Base-by-base conservation (phyloP, 1,284 basidiomycete species). In the Coniophora puteana region DNA sequence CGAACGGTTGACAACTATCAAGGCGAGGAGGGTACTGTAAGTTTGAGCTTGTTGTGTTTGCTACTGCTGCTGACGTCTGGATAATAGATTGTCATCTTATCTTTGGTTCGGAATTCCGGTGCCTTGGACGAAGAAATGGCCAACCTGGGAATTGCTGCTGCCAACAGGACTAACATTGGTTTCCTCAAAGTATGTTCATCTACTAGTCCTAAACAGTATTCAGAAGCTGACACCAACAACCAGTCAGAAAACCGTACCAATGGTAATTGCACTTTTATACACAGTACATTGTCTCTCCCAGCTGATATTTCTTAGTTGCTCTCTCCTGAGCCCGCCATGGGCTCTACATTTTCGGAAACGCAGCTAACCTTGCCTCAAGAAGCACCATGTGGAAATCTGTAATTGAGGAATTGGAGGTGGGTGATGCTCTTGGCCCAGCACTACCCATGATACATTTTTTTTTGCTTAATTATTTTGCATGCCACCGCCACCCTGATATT, bases 1-100 rank as follows among this genome's bases (percentile, higher is more conserved):
- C 72, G 83, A n/a, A 88, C 84, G 1, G 72, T 89, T 1, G 85
- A 89, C 49, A 87, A 82, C 45, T 89, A 78, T 51, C 86, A 89
- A 56, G 85, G 83, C 8, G 77, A 84, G 48, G 83, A 83, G 61
- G 80, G 72, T 1, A 73, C 71, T 52, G 67, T 71, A 43, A 22
- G 55, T 24, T 10, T 16, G 41, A 35, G 38, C 22, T 18, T n/a
- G 16, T 44, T 4, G 11, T 34, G n/a, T 5, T 22, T 3, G 13
- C 8, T 4, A 30, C 8, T 12, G 28, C 16, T 13, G n/a, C 43
- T 47, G 18, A 48, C 16, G 0, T 40, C 23, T 29, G 5, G 4
- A 30, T 32, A 50, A 12, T 12, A 77, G 68, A 73, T 88, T 41
- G 68, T 86, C 28, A 83, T 88, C 20, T 57, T 89, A 4, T 87